These are phyloP conservation scores for Pyrenopolyporus hunteri DNA, from an alignment of 495 filamentous ascomycete species.

Conservation along the genomic window DNA sequence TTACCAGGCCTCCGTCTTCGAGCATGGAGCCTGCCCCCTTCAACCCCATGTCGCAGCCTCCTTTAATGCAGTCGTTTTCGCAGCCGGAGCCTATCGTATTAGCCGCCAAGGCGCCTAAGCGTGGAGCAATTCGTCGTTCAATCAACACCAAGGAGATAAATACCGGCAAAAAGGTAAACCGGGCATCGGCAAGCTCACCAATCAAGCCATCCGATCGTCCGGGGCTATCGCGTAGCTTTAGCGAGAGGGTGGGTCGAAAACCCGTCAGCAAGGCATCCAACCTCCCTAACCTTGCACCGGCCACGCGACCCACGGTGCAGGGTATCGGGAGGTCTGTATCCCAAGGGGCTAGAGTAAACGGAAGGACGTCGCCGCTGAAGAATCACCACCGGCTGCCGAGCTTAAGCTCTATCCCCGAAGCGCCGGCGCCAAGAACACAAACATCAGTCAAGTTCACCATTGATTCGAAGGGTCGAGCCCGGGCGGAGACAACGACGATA, in stretches of 20 bases:
- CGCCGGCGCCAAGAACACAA: constrained; percentile 50
- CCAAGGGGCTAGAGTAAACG: constrained; percentile 47
- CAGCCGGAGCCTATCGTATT: constrained; percentile 36
- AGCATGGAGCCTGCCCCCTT: constrained; percentile 48
- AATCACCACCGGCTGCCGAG: constrained; percentile 53
- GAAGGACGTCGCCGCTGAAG: constrained; percentile 58
- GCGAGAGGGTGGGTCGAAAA: constrained; percentile 55
- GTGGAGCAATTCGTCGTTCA: constrained; percentile 49
- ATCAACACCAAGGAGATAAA: constrained; percentile 49
- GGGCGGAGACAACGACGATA: constrained; percentile 70
- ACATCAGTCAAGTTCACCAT: constrained; percentile 72
- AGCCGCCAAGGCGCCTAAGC: constrained; percentile 37
- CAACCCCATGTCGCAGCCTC: constrained; percentile 43
- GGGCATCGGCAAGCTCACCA: constrained; percentile 60
- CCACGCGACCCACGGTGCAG: constrained; percentile 32
- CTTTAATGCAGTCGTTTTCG: constrained; percentile 35
- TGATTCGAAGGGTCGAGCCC: constrained; percentile 72
- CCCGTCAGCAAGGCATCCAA: constrained; percentile 34
- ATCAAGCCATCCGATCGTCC: constrained; percentile 57
- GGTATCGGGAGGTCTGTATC: constrained; percentile 43
- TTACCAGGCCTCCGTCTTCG: constrained; percentile 54
- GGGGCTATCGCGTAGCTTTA: constrained; percentile 66
- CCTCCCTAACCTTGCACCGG: constrained; percentile 48
- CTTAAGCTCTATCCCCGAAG: constrained; percentile 59
- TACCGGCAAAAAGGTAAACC: constrained; percentile 46